These are phyloP conservation scores for Fusarium sulawesiense DNA, from an alignment of 2,329 filamentous ascomycete genomes.

Conservation along the genomic window DNA sequence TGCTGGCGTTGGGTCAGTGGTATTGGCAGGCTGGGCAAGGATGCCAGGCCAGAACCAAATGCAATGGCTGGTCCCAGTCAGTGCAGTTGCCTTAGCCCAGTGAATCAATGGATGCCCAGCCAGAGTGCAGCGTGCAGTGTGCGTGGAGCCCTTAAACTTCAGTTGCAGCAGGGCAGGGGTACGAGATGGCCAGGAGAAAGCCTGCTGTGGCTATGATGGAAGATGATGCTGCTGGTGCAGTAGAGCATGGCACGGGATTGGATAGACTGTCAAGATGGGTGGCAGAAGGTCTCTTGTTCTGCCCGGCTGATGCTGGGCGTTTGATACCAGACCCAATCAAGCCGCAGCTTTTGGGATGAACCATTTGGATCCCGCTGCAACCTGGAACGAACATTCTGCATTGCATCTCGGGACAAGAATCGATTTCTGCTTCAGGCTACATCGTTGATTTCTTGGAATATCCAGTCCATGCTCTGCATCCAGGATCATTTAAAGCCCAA, in stretches of 20 bases:
- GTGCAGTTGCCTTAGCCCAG: background rate
- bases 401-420: constrained; percentile 5
- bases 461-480: background rate
- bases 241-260: constrained; percentile 34
- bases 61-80: constrained; percentile 23
- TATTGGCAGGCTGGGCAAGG: background rate
- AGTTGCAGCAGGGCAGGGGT: constrained; percentile 22
- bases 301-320: constrained; percentile 40
- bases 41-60: constrained; percentile 1
- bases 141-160: constrained; percentile 35
- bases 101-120: constrained; percentile 5
- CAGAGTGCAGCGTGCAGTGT: constrained; percentile 19
- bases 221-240: constrained; percentile 36
- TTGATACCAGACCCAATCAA: constrained; percentile 28
- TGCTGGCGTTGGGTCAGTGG: background rate
- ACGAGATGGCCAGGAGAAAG: constrained; percentile 7
- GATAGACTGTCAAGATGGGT: constrained; percentile 28
- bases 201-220: constrained; percentile 42
- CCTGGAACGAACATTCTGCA: constrained; percentile 5
- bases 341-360: background rate
- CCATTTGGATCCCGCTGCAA: constrained; percentile 18
- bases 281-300: constrained; percentile 40
- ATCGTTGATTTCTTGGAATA: constrained; percentile 7
- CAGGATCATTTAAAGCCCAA: constrained; percentile 12
- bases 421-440: background rate